These are phyloP conservation scores for Boletellus sp. DNA, from an alignment of 1,284 basidiomycete genomes.

Conservation along the genomic window DNA sequence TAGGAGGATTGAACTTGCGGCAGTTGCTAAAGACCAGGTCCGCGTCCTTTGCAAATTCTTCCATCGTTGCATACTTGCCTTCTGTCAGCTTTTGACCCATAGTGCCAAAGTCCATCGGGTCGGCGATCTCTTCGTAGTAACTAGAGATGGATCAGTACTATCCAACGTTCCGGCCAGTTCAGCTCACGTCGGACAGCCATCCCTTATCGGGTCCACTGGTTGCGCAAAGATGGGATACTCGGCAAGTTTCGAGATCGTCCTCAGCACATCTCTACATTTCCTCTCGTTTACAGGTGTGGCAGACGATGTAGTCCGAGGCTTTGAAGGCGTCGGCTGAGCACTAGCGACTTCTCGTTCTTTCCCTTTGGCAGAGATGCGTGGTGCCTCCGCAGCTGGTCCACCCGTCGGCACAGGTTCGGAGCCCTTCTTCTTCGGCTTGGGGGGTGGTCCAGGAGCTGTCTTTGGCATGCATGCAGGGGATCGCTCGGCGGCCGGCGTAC, in stretches of 20 bases:
- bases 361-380: conserved; percentile 52
- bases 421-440: conserved; percentile 43
- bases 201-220: conserved; percentile 83
- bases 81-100: conserved; percentile 70
- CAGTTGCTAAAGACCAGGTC: conserved; percentile 88
- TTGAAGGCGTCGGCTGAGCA: conserved; percentile 36
- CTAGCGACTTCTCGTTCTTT: conserved; percentile 56
- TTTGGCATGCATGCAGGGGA: conserved; percentile 27
- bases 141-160: conserved; percentile 38
- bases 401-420: conserved; percentile 29
- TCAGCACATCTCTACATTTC: conserved; percentile 77
- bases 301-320: conserved; percentile 42
- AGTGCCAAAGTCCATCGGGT: conserved; percentile 95
- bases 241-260: conserved; percentile 59
- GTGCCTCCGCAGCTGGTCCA: conserved; percentile 31
- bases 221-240: conserved; percentile 76
- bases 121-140: conserved; percentile 89
- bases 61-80: conserved; percentile 73
- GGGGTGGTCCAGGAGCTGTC: conserved; percentile 20
- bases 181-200: conserved; percentile 84
- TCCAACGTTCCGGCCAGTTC: background rate
- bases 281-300: conserved; percentile 64
- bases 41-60: conserved; percentile 78
- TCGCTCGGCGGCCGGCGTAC: conserved; percentile 28
- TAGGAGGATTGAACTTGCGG: conserved; percentile 82